These are phyloP conservation scores for Allantophomopsis lycopodina DNA, from an alignment of 2,329 filamentous ascomycete genomes.

Conservation along the genomic window DNA sequence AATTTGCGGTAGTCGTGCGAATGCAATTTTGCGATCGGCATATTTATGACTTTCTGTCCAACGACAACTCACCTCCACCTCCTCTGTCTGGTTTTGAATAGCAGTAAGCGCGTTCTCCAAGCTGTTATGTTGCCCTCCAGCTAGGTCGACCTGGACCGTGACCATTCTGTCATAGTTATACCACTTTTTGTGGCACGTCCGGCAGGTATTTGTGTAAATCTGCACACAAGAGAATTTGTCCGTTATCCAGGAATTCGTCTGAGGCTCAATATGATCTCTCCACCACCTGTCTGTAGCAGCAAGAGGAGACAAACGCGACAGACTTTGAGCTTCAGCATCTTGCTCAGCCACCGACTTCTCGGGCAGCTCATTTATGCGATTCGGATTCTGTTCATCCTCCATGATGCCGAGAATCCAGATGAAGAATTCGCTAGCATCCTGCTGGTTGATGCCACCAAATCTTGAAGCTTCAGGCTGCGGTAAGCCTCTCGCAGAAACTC, in stretches of 20 bases:
- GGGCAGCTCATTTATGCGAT: slow-evolving; percentile 43
- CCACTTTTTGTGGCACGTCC: too few relatives aligned
- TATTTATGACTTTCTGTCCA: slow-evolving; percentile 18
- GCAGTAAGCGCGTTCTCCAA: too few relatives aligned
- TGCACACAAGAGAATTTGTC: slow-evolving; percentile 68
- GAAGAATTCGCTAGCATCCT: slow-evolving; percentile 86
- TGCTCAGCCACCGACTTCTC: slow-evolving; percentile 31
- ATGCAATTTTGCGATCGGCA: slow-evolving; percentile 2
- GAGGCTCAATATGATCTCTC: neutral
- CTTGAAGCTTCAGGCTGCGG: slow-evolving; percentile 31
- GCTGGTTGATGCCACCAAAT: slow-evolving; percentile 66
- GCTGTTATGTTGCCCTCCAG: slow-evolving; percentile 11
- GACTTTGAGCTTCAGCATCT: slow-evolving; percentile 35
- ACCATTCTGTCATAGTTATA: slow-evolving; percentile 34
- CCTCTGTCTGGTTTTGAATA: too few relatives aligned
- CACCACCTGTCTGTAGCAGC: slow-evolving; percentile 2
- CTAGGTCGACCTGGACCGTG: slow-evolving; percentile 54
- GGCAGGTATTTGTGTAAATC: slow-evolving; percentile 35
- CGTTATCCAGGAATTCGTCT: slow-evolving; percentile 32
- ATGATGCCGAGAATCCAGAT: slow-evolving; percentile 70
- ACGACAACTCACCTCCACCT: slow-evolving; percentile 20
- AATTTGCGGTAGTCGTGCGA: slow-evolving; percentile 2
- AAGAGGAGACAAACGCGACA: slow-evolving; percentile 4
- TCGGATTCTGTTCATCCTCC: slow-evolving; percentile 72
- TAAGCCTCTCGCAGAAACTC: slow-evolving; percentile 45